Conservation (phyloP, 164 flowering plant genomes). For the Santalum album region DNA sequence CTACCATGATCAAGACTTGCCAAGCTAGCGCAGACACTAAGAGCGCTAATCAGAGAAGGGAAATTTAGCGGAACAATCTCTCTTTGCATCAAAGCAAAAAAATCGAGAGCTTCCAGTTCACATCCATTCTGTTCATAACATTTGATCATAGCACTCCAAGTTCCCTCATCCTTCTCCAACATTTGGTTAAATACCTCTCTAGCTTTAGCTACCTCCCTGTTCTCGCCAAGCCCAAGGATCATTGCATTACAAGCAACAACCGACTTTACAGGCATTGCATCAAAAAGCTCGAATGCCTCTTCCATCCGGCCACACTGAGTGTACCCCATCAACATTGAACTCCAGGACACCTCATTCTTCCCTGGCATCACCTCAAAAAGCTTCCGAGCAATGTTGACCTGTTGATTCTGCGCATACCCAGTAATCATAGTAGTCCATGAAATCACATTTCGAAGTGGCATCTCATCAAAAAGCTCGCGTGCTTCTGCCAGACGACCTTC, state of each 20-base stretch:
- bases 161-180: conserved; percentile 43
- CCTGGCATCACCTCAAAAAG: conserved; percentile 86
- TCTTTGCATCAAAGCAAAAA: conserved; percentile 48
- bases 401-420: conserved; percentile 56
- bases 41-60: conserved; percentile 49
- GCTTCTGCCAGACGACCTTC: conserved; percentile 56
- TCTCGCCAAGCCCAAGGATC: conserved; percentile 53
- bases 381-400: conserved; percentile 66
- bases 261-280: conserved; percentile 56
- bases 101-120: conserved; percentile 50
- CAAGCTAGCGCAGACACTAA: conserved; percentile 60
- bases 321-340: conserved; percentile 70
- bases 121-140: conserved; percentile 48
- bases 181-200: conserved; percentile 39
- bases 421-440: conserved; percentile 70
- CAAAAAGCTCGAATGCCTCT: conserved; percentile 57
- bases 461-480: conserved; percentile 57
- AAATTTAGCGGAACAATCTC: conserved; percentile 34
- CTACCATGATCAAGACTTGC: conserved; percentile 66
- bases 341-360: conserved; percentile 76
- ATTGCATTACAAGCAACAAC: conserved; percentile 54
- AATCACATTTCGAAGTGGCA: conserved; percentile 52
- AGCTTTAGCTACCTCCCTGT: conserved; percentile 46
- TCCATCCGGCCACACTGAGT: conserved; percentile 51
- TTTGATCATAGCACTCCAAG: conserved; percentile 72